Evolutionary conservation across 2,329 filamentous ascomycete genomes (phyloP), one percentile per base, ranked within the genome.

Genomic region (Coniochaeta prunicola): DNA sequence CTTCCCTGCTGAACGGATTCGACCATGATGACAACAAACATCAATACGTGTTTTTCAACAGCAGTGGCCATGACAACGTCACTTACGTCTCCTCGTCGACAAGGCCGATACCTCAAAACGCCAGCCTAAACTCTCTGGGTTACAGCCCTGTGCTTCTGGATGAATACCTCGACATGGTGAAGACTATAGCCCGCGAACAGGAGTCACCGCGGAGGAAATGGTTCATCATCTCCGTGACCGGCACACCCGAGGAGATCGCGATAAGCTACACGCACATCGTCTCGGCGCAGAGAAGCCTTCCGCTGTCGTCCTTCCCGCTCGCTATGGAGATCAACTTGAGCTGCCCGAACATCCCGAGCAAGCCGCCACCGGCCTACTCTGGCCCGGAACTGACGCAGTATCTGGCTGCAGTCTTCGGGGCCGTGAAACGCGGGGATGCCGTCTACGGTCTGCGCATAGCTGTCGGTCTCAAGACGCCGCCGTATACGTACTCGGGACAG

Each of bases 281-380:
- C 59, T 60, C 28, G 53, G 66, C 61, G 61, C 78, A 76, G 68
- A 3, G 54, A 28, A 26, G 76, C 4, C 60, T 78, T n/a, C 64
- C 67, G 1, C 21, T 50, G 3, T 33, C 30, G 13, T 21, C 28
- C n/a, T 62, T 84, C 63, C 77, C 78, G 1, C 74, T 90, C 0
- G 85, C 85, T 19, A 83, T 92, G 76, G 90, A 93, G 71, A 77
- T 92, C 66, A 93, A 93, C 68, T 81, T 92, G 31, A 88, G 84
- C 33, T 92, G 90, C 64, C 90, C 90, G 0, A 92, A 93, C 66
- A 92, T 92, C 56, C 77, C 81, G 0, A 74, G 76, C 19, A 80
- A 81, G 53, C 85, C 89, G 0, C 90, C 90, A 1, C 88, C 89
- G 6, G 89, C 89, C 0, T 92, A 92, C 68, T 78, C 82, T 8